Percentiles rank a stretch among this genome's conserved stretches.
phyloP scores from a whole-genome alignment of 2,329 filamentous ascomycete genomes.

The Xylaria sp. region DNA sequence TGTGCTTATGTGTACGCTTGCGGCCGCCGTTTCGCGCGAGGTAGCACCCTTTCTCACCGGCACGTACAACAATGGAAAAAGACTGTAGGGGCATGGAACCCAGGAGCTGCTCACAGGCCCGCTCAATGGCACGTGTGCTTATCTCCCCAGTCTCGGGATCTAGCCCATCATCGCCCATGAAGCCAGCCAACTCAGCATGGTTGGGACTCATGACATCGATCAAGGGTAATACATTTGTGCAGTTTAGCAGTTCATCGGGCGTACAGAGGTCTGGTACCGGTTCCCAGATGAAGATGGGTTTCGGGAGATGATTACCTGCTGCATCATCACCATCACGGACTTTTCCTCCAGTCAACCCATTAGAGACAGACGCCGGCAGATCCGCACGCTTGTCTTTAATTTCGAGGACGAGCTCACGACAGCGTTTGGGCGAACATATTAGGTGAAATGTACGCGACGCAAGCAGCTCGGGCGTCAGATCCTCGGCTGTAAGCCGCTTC shows the following conservation, averaged over 20 bases:
- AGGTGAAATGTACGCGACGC: constrained; percentile 84
- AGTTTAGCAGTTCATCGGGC: constrained; percentile 72
- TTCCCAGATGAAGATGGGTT: constrained; percentile 90
- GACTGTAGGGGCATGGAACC: constrained; percentile 72
- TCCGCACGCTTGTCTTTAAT: constrained; percentile 69
- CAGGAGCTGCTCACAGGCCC: constrained; percentile 70
- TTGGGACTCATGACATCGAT: constrained; percentile 80
- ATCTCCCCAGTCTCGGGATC: constrained; percentile 66
- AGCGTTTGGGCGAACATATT: constrained; percentile 82
- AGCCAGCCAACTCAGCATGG: constrained; percentile 84
- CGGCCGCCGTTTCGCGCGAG: constrained; percentile 67
- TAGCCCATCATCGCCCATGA: constrained; percentile 74
- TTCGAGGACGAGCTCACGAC: constrained; percentile 77
- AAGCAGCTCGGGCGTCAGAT: constrained; percentile 74
- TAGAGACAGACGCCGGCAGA: constrained; percentile 38
- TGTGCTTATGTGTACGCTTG: constrained; percentile 52
- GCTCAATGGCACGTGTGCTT: constrained; percentile 63
- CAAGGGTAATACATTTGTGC: constrained; percentile 69
- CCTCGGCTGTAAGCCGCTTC: constrained; percentile 77
- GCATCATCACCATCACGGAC: constrained; percentile 8
- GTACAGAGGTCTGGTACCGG: constrained; percentile 90
- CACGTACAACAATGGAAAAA: constrained; percentile 74
- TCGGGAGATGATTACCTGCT: constrained; percentile 48
- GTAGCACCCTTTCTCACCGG: constrained; percentile 77
- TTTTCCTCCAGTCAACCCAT: neutral